A percentile compares a stretch with the other conserved stretches of the same genome.
These are phyloP conservation scores for Tolypocladium guangdongense DNA, from an alignment of 2,329 filamentous ascomycete species.

Conservation along the genomic window DNA sequence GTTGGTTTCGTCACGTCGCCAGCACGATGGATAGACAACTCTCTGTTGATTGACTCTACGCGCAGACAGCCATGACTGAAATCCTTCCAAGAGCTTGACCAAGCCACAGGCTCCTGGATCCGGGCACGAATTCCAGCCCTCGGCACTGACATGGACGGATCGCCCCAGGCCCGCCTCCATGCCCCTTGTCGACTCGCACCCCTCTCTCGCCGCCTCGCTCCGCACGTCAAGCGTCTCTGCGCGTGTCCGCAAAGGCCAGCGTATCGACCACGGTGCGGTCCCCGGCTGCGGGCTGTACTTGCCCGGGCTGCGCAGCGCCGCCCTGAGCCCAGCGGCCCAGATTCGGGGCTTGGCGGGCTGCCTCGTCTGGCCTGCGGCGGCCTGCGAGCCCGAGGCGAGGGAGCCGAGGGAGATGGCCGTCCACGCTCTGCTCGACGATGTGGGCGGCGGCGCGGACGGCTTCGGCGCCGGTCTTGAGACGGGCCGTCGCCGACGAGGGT, in stretches of 20 bases:
- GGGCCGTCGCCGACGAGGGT: constrained; percentile 18
- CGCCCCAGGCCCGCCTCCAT: constrained; percentile 68
- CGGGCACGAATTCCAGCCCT: constrained; percentile 57
- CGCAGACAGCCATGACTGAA: neutral
- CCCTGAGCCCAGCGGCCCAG: constrained; percentile 41
- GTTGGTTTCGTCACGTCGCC: neutral
- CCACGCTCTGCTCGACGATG: constrained; percentile 59
- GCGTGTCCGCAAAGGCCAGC: constrained; percentile 51
- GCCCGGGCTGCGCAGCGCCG: constrained; percentile 43
- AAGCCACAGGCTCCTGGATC: constrained; percentile 56
- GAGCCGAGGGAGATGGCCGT: constrained; percentile 70
- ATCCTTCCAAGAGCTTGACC: constrained; percentile 52
- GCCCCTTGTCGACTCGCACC: constrained; percentile 56
- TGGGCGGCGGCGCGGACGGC: constrained; percentile 37
- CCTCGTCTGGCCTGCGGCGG: neutral
- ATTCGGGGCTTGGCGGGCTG: constrained; percentile 3
- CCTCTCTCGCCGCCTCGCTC: constrained; percentile 45
- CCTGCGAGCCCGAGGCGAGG: constrained; percentile 32
- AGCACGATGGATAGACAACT: neutral
- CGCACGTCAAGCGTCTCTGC: constrained; percentile 34
- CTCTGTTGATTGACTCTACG: neutral
- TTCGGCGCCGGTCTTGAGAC: constrained; percentile 24
- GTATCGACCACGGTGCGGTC: constrained; percentile 67
- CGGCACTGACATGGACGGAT: constrained; percentile 60
- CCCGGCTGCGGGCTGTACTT: constrained; percentile 60